Conservation (phyloP, 805 yeast genomes). For the Sugiyamaella valdiviana region DNA sequence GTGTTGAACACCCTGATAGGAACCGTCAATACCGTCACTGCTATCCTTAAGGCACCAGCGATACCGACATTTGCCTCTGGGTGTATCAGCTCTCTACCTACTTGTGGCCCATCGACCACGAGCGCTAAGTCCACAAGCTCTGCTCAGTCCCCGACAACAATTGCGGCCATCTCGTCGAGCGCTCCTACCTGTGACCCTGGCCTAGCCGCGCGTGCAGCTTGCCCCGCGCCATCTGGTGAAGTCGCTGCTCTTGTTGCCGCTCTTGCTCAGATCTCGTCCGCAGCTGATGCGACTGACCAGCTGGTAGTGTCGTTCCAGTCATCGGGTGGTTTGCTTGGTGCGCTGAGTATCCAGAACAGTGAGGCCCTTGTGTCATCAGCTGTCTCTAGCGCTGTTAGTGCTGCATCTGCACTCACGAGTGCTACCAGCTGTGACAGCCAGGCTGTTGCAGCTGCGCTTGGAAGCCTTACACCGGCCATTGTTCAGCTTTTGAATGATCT, state of each 20-base stretch:
- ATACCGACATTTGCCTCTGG: neutral
- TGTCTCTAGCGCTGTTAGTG: conserved; percentile 10
- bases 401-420: conserved; percentile 8
- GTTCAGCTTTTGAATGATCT: conserved; percentile 16
- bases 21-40: too few species aligned
- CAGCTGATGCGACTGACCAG: conserved; percentile 8
- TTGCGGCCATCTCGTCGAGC: neutral
- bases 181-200: neutral
- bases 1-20: too few species aligned
- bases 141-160: neutral
- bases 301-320: conserved; percentile 5
- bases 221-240: conserved; percentile 3
- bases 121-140: neutral
- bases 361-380: conserved; percentile 19
- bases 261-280: conserved; percentile 9
- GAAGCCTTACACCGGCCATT: conserved; percentile 15
- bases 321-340: conserved; percentile 25
- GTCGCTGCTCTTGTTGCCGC: conserved; percentile 7
- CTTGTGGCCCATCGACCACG: conserved; percentile 1
- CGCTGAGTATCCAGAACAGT: conserved; percentile 25
- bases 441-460: conserved; percentile 10
- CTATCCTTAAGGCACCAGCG: too few species aligned
- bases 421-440: conserved; percentile 1
- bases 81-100: neutral
- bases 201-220: neutral